Base-by-base conservation (phyloP, 1,139 yeast genomes). In the Sugiyamaella castrensis region DNA sequence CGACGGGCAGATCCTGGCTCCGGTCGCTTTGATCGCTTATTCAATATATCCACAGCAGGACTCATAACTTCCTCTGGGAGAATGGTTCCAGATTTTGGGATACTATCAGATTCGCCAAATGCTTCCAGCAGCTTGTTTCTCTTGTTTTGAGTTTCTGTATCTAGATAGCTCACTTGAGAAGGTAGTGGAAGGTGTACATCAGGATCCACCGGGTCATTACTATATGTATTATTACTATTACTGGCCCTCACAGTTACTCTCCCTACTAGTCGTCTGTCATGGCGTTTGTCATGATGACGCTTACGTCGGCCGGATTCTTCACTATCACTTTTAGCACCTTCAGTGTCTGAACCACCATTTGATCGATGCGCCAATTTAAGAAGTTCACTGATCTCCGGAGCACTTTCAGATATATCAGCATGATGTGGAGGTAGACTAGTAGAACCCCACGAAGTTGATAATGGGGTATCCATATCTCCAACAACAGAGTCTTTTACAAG, bases 121-220 rank as follows among this genome's bases (percentile, higher is more conserved):
- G 59, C 62, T 37, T 54, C 55, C 37, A 62, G 50, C 15, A 62
- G 53, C 50, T 53, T 56, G 10, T 50, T 49, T 26, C 56, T 52
- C 37, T 57, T 61, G 15, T 50, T 45, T 31, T 55, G 57, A 11
- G 57, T 53, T 33, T 60, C 63, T 1, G 52, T 46, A 40, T 61
- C 64, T 11, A 57, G 38, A 45, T 61, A 61, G 16, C 60, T 53
- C 19, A 61, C 62, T 43, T 58, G 61, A 10, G 55, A 54, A 13
- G 47, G 46, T 16, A 54, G 40, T 9, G 32, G 30, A 13, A 43
- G 32, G 3, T 8, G 35, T 12, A 30, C 44, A n/a, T 39, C 37
- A 10, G 26, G n/a, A 11, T 33, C 15, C 16, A 10, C 13, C 11
- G 28, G 34, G 30, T 24, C 36, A 15, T 8, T 15, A 4, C 12